Conservation (phyloP, 345 rosid genomes). For the Diplotaxis tenuifolia region DNA sequence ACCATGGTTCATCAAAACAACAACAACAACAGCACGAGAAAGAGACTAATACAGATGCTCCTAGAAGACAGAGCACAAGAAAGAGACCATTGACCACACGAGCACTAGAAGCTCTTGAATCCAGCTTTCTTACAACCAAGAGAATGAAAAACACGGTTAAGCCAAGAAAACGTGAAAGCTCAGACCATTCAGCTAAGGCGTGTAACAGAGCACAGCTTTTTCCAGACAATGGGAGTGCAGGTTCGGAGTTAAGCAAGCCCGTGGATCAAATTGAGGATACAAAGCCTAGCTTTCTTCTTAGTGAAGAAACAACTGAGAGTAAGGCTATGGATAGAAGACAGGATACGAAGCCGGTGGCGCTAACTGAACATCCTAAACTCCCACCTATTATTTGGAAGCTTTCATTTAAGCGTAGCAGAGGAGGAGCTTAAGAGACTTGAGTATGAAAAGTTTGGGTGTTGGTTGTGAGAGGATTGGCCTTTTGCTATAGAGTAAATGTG, state of each 20-base stretch:
- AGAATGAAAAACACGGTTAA: constrained; percentile 32
- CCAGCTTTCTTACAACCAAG: constrained; percentile 45
- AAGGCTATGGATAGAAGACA: constrained; percentile 9
- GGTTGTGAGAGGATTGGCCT: constrained; percentile 1
- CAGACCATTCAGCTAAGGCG: constrained; percentile 26
- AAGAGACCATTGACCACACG: constrained; percentile 60
- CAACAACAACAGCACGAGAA: not conserved
- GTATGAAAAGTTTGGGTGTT: constrained; percentile 1
- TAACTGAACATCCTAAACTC: constrained; percentile 23
- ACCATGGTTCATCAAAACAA: constrained; percentile 24
- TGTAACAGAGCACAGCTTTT: constrained; percentile 9
- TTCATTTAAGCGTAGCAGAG: constrained; percentile 20
- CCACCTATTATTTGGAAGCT: constrained; percentile 34
- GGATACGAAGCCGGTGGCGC: constrained; percentile 3
- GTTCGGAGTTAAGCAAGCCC: constrained; percentile 13
- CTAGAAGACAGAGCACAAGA: constrained; percentile 70
- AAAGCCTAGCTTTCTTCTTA: constrained; percentile 21
- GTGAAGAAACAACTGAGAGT: constrained; percentile 21
- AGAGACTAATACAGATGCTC: constrained; percentile 30
- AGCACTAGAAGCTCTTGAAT: constrained; percentile 71
- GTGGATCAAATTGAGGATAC: constrained; percentile 28
- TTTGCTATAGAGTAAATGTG: no score
- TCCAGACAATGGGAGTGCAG: constrained; percentile 16
- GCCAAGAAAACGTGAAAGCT: constrained; percentile 27
- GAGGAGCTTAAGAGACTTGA: constrained; percentile 10